Conservation (phyloP, 2,329 filamentous ascomycete genomes). For the Fragosphaeria purpurea region DNA sequence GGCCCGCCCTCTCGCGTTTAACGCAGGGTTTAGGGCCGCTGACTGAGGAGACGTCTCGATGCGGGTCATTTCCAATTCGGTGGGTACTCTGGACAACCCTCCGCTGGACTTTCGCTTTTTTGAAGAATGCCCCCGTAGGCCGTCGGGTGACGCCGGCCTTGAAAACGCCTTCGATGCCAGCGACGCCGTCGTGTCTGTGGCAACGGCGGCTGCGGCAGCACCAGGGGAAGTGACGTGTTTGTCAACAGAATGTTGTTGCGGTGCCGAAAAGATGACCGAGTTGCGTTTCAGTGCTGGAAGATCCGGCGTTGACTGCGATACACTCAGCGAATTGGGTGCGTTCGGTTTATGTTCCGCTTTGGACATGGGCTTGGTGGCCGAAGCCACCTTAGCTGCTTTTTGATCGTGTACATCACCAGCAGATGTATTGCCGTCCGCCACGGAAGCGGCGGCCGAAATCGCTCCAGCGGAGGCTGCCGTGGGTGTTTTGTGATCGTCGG, state of each 20-base stretch:
- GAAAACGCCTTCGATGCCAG: slow-evolving; percentile 49
- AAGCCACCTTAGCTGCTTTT: slow-evolving; percentile 20
- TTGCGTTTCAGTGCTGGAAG: slow-evolving; percentile 48
- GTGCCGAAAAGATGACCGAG: slow-evolving; percentile 23
- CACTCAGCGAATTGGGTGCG: slow-evolving; percentile 32
- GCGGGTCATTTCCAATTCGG: slow-evolving; percentile 70
- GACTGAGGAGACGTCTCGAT: slow-evolving; percentile 49
- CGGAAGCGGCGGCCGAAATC: slow-evolving; percentile 4
- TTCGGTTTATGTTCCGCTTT: too few species aligned
- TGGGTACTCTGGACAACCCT: slow-evolving; percentile 55
- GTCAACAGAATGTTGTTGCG: background rate
- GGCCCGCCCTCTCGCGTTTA: slow-evolving; percentile 16
- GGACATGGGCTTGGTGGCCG: slow-evolving; percentile 17
- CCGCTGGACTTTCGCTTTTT: slow-evolving; percentile 77
- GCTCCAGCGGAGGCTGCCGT: slow-evolving; percentile 12
- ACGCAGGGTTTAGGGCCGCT: slow-evolving; percentile 24
- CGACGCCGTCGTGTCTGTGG: slow-evolving; percentile 32
- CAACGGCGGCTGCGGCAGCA: background rate
- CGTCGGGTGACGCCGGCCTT: slow-evolving; percentile 61
- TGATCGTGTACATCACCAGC: slow-evolving; percentile 6
- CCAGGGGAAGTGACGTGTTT: background rate
- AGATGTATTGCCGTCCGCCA: slow-evolving; percentile 8
- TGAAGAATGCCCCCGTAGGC: slow-evolving; percentile 51
- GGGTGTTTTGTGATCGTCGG: slow-evolving; percentile 89
- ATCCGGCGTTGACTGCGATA: slow-evolving; percentile 54